A percentile compares a stretch with the other conserved stretches of the same genome.
Evolutionary conservation across 306 rosid species (phyloP).

Genomic region (Cucurbita moschata): DNA sequence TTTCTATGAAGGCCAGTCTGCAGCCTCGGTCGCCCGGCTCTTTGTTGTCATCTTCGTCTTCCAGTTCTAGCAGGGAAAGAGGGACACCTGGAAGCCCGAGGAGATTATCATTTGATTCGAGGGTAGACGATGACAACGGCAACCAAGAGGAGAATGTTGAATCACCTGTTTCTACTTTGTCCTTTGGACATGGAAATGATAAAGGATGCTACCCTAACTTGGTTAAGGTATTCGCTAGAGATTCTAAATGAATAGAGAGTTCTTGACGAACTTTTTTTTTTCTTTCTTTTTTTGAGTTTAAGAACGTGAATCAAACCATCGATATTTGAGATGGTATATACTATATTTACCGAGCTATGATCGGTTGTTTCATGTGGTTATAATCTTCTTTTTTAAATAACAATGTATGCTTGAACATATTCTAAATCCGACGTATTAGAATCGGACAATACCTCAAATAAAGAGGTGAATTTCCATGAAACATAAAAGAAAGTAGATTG

Average conservation of each 20-base stretch:
- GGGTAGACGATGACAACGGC: constrained; percentile 8
- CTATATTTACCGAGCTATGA: too few relatives aligned
- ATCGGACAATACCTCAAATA: too few relatives aligned
- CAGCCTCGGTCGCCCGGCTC: background rate
- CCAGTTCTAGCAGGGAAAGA: background rate
- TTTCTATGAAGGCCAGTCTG: background rate
- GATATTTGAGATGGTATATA: too few relatives aligned
- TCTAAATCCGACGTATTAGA: background rate
- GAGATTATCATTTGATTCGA: constrained; percentile 3
- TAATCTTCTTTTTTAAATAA: background rate
- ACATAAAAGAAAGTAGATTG: too few relatives aligned
- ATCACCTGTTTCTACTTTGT: constrained; percentile 14
- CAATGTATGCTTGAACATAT: background rate
- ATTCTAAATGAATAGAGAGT: constrained; percentile 11
- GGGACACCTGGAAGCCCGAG: background rate
- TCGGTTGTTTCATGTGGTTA: background rate
- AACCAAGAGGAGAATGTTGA: background rate
- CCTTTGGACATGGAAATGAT: constrained; percentile 4
- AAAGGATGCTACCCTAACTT: constrained; percentile 28
- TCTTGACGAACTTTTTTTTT: too few relatives aligned
- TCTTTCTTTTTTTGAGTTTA: too few relatives aligned
- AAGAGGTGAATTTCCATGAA: too few relatives aligned
- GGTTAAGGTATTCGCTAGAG: constrained; percentile 32
- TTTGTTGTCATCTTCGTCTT: constrained; percentile 9
- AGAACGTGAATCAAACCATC: too few relatives aligned